A percentile compares a stretch with the other conserved stretches of the same genome.
Evolutionary conservation across 2,329 filamentous ascomycete genomes (phyloP).

Genomic region (Ascochyta fabae): DNA sequence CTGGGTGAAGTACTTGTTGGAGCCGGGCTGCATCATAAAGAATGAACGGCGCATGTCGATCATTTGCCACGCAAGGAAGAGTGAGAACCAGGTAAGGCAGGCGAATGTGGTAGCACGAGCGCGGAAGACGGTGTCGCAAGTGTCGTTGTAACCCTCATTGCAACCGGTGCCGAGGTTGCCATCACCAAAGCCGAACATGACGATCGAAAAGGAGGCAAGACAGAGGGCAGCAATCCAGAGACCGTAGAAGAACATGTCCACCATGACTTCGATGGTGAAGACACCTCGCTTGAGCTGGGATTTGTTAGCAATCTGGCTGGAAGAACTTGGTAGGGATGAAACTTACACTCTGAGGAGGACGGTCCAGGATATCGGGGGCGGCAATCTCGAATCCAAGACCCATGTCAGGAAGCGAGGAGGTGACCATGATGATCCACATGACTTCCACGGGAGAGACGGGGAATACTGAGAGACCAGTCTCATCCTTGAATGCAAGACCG

Average conservation of each 20-base stretch:
- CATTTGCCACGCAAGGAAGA: slow-evolving; percentile 81
- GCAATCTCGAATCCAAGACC: slow-evolving; percentile 46
- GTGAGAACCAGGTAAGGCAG: slow-evolving; percentile 75
- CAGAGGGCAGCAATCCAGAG: slow-evolving; percentile 43
- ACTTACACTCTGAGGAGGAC: slow-evolving; percentile 40
- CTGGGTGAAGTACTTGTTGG: slow-evolving; percentile 62
- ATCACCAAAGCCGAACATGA: slow-evolving; percentile 44
- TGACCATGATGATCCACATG: slow-evolving; percentile 51
- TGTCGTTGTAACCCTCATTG: slow-evolving; percentile 37
- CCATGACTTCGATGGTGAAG: slow-evolving; percentile 44
- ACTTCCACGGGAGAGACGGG: slow-evolving; percentile 48
- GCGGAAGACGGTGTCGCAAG: slow-evolving; percentile 44
- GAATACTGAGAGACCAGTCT: slow-evolving; percentile 43
- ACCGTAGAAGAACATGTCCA: slow-evolving; percentile 47
- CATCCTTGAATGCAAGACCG: slow-evolving; percentile 45
- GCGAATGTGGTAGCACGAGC: slow-evolving; percentile 77
- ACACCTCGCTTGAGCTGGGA: slow-evolving; percentile 43
- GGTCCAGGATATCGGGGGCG: slow-evolving; percentile 42
- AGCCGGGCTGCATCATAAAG: slow-evolving; percentile 73
- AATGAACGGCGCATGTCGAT: slow-evolving; percentile 71
- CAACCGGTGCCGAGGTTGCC: slow-evolving; percentile 42
- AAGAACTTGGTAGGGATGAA: neutral
- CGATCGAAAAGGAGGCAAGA: slow-evolving; percentile 42
- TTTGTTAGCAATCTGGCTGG: slow-evolving; percentile 15
- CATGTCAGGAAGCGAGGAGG: slow-evolving; percentile 45